Evolutionary conservation across 2,329 filamentous ascomycete genomes (phyloP).

Genomic region (Nothopassalora personata): DNA sequence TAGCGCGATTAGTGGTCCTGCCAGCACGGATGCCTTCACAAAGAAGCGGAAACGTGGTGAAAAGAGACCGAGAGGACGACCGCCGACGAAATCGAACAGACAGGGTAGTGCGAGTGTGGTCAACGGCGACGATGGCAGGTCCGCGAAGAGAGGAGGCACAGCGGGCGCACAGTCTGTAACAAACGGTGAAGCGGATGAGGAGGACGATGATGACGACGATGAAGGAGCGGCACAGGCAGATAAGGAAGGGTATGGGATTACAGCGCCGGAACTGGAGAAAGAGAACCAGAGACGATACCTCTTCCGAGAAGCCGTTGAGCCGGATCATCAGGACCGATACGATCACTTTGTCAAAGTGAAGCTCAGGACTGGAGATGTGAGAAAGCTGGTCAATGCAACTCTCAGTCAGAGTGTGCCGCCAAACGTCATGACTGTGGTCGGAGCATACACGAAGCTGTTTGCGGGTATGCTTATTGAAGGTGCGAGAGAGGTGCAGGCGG

Average conservation of each 20-base stretch:
- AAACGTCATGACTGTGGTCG: conserved; percentile 69
- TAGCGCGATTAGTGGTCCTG: conserved; percentile 29
- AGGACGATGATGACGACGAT: conserved; percentile 48
- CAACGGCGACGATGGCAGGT: conserved; percentile 32
- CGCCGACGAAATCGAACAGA: conserved; percentile 13
- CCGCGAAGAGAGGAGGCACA: conserved; percentile 16
- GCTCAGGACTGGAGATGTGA: conserved; percentile 62
- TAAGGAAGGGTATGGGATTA: conserved; percentile 33
- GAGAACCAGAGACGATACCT: conserved; percentile 22
- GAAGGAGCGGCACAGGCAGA: conserved; percentile 49
- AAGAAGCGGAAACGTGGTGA: conserved; percentile 29
- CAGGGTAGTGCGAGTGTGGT: conserved; percentile 22
- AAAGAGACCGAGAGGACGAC: conserved; percentile 23
- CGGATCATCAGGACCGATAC: conserved; percentile 64
- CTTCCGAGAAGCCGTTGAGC: conserved; percentile 47
- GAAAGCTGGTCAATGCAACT: conserved; percentile 73
- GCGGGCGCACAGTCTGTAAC: conserved; percentile 29
- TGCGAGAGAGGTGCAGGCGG: conserved; percentile 64
- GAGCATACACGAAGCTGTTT: conserved; percentile 70
- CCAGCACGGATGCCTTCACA: conserved; percentile 37
- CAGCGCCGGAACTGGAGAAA: conserved; percentile 18
- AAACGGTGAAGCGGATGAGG: conserved; percentile 36
- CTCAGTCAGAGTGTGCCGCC: conserved; percentile 72
- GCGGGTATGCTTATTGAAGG: conserved; percentile 69
- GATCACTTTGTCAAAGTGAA: conserved; percentile 66